Evolutionary conservation across 2,329 filamentous ascomycete species (phyloP), one percentile per base, ranked within the genome.

Genomic region (Aspergillus jensenii): DNA sequence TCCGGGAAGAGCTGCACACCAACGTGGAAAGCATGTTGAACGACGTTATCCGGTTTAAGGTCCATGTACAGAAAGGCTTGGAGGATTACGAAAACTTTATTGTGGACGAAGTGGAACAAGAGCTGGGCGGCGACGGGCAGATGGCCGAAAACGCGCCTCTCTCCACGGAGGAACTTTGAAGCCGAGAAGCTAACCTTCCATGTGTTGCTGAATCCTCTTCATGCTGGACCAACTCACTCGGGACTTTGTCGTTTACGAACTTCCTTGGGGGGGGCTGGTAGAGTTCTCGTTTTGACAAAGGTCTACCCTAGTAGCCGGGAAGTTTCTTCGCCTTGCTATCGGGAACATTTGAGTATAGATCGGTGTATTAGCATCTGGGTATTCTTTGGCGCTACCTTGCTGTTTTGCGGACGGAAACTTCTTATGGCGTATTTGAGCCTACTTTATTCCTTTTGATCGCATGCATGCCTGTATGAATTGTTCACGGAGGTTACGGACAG

Each of bases 41-140:
- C 77, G 93, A 98, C 71, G 90, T 97, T 61, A 96, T 98, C 79
- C 93, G 96, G 70, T 98, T 99, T 85, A 99, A 99, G 79, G 90
- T 99, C 63, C 93, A 98, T 70, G 83, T 99, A 52, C 95, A 99
- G 75, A 93, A 92, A 78, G 89, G 87, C 59, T 80, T 99, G 54
- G 93, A 97, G 72, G 91, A 95, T 69, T 98, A 96, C 74, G 95
- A 99, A 77, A 87, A 88, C 56, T 96, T 97, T 71, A 91, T 97
- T 6, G 88, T 90, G 2, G 90, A 96, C 64, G 93, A 98, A 78
- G 87, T 97, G n/a, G 91, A 96, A 78, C 86, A 88, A 71, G 90
- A 93, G 76, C 78, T 92, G 21, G 86, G 87, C n/a, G 85, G 82
- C 41, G 87, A 89, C 39, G 84, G 86, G 62, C 69, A 69, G 35